Evolutionary conservation across 805 yeast species (phyloP), one percentile per base, ranked within the genome.

Genomic region (Debaryomyces castellii): DNA sequence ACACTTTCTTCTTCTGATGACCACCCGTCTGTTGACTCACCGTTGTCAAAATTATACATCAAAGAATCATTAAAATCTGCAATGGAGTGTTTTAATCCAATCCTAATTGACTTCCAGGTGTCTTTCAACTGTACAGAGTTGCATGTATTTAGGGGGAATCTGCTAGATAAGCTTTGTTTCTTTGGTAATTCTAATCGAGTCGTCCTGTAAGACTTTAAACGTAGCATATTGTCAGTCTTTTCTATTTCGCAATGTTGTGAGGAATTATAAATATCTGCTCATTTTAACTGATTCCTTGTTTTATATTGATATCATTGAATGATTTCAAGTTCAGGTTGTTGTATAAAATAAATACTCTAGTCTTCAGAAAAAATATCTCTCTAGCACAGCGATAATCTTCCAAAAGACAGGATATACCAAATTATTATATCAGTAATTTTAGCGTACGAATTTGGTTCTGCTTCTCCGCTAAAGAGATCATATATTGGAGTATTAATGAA

Each of bases 111-210:
- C n/a, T 38, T 48, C 11, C 41, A 22, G 5, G 56, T 42, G 39
- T 53, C 58, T 23, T 43, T 45, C 21, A 51, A 44, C 18, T 47
- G 45, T 12, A 24, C 32, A 27, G 40, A 38, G 32, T 37, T 36
- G 28, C 55, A 50, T 14, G 34, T 40, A 27, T 43, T 50, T 36
- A 55, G 51, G 1, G 59, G 59, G 27, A 55, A 55, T 33, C 45
- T 39, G 10, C 23, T n/a, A 11, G 27, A 17, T 14, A 41, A 18
- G 6, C 10, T 32, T 40, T 30, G 17, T 21, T 12, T 23, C n/a
- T 11, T 28, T 9, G 34, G 20, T 9, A 14, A 14, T 5, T 10
- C 34, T 17, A 16, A 14, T 30, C 7, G 4, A 30, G 34, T 18
- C 3, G 14, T 30, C 16, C 16, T 18, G 16, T 30, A 30, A 3